Percentiles rank a stretch among this genome's conserved stretches.
Conservation (phyloP, 1,284 basidiomycete species). For the Apiotrichum gracile region DNA sequence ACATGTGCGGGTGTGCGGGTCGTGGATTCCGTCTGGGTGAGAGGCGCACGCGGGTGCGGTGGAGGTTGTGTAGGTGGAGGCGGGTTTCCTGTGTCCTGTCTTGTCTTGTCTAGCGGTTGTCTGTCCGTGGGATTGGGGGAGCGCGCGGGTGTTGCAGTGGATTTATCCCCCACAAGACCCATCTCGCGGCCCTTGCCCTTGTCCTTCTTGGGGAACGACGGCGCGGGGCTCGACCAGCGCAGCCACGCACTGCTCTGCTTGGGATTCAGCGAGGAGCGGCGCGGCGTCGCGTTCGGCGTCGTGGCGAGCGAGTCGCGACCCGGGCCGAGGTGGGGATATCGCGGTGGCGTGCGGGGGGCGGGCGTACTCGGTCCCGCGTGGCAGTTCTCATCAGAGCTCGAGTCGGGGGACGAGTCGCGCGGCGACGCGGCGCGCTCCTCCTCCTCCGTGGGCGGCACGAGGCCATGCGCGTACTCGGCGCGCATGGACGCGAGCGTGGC, state of each 20-base stretch:
- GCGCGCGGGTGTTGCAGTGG: not conserved
- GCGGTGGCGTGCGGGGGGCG: not conserved
- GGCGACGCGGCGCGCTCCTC: constrained; percentile 14
- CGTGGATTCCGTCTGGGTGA: too few relatives aligned
- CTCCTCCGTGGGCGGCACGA: constrained; percentile 1
- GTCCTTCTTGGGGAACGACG: constrained; percentile 32
- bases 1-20: too few relatives aligned
- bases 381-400: too few relatives aligned
- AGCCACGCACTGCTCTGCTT: constrained; percentile 37
- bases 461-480: constrained; percentile 2
- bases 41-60: not conserved
- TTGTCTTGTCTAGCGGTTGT: not conserved
- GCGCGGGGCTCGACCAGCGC: constrained; percentile 34
- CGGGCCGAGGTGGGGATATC: not conserved
- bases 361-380: too few relatives aligned
- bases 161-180: too few relatives aligned
- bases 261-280: constrained; percentile 25
- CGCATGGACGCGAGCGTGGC: constrained; percentile 26
- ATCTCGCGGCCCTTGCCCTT: constrained; percentile 31
- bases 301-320: not conserved
- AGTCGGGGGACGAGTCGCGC: too few relatives aligned
- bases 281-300: not conserved
- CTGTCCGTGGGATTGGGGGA: not conserved
- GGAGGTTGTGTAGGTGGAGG: not conserved
- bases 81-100: not conserved